These are phyloP conservation scores for Xylaria bambusicola DNA, from an alignment of 495 filamentous ascomycete genomes.

Conservation along the genomic window DNA sequence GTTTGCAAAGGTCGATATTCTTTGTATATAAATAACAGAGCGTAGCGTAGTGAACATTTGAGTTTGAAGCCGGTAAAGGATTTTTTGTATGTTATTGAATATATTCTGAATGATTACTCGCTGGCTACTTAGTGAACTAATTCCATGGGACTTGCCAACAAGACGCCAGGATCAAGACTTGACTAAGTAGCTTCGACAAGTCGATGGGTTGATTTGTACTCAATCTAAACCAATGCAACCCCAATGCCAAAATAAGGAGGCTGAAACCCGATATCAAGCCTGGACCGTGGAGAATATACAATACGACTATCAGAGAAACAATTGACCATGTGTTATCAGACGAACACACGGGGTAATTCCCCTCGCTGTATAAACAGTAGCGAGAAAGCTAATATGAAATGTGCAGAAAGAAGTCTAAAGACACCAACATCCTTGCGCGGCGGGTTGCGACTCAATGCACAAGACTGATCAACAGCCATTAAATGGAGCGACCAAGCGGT, in stretches of 20 bases:
- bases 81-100: conserved; percentile 7
- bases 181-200: not conserved
- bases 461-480: conserved; percentile 1
- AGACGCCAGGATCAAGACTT: not conserved
- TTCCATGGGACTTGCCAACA: not conserved
- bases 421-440: not conserved
- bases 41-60: not conserved
- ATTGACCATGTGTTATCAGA: not conserved
- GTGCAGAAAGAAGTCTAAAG: conserved; percentile 1
- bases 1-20: too few relatives aligned
- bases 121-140: conserved; percentile 9
- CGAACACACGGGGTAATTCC: not conserved
- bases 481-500: not conserved
- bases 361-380: not conserved
- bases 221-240: conserved; percentile 21
- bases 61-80: not conserved
- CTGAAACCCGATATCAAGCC: conserved; percentile 8
- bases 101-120: conserved; percentile 7
- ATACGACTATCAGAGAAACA: not conserved
- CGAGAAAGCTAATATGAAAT: conserved; percentile 5
- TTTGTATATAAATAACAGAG: not conserved
- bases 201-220: not conserved
- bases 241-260: conserved; percentile 9
- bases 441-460: not conserved
- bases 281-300: conserved; percentile 7